These are phyloP conservation scores for Wickerhamiella hasegawae DNA, from an alignment of 805 yeast genomes.

Conservation along the genomic window DNA sequence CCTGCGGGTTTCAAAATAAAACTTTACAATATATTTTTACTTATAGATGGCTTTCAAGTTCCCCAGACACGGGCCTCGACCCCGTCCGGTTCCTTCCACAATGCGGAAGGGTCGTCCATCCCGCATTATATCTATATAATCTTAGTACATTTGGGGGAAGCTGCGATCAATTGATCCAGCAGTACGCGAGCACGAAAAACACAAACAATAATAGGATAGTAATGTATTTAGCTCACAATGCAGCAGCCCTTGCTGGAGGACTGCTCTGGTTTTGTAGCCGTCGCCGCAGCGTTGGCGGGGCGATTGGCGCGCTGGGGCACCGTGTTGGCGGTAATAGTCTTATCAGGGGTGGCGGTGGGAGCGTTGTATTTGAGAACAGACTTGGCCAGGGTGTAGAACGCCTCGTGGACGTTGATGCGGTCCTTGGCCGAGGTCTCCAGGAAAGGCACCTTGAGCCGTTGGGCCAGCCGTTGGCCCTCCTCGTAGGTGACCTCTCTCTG, in stretches of 20 bases:
- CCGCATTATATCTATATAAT: no score
- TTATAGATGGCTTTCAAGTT: no score
- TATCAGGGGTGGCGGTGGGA: constrained; percentile 2
- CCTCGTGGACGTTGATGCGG: constrained; percentile 76
- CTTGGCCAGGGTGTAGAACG: constrained; percentile 39
- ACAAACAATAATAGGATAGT: no score
- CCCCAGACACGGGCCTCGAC: no score
- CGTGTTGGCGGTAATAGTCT: not conserved
- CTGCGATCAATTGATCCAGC: not conserved
- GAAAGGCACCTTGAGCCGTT: constrained; percentile 44
- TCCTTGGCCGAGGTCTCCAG: constrained; percentile 90
- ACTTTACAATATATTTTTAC: no score
- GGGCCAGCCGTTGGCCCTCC: constrained; percentile 69
- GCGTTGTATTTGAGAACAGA: constrained; percentile 16
- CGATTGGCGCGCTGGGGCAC: not conserved
- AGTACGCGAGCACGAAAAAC: no score
- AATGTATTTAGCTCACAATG: constrained; percentile 3
- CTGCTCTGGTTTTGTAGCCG: not conserved
- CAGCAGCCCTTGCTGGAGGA: constrained; percentile 6
- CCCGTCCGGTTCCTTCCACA: no score
- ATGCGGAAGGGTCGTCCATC: no score
- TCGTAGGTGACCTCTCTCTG: constrained; percentile 69
- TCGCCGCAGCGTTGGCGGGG: constrained; percentile 1
- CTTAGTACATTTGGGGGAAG: not conserved
- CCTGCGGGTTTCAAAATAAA: no score